Percentiles rank a stretch among this genome's conserved stretches.
These are phyloP conservation scores for Xylaria intraflava DNA, from an alignment of 495 filamentous ascomycete species.

Conservation along the genomic window DNA sequence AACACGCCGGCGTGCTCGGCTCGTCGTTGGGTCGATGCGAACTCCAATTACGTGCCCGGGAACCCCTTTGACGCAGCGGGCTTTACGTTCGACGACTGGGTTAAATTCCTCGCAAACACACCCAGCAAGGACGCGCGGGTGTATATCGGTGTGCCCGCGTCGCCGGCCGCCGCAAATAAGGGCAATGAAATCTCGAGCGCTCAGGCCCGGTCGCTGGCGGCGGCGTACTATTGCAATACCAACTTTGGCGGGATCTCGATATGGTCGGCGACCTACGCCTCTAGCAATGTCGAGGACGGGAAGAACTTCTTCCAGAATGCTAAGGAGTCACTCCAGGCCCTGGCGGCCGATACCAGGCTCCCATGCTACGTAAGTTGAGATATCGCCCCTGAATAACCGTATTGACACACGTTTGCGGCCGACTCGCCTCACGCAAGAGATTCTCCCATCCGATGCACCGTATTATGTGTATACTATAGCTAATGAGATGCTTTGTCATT, in stretches of 20 bases:
- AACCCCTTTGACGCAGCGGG: slow-evolving; percentile 12
- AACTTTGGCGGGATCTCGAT: slow-evolving; percentile 67
- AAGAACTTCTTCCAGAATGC: slow-evolving; percentile 37
- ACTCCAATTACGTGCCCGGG: slow-evolving; percentile 26
- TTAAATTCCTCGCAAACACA: slow-evolving; percentile 18
- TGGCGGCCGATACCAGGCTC: neutral
- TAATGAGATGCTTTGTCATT: neutral
- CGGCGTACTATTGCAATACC: slow-evolving; percentile 40
- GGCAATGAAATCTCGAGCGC: slow-evolving; percentile 31
- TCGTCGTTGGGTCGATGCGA: slow-evolving; percentile 32
- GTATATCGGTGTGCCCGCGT: slow-evolving; percentile 33
- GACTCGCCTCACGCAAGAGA: too few relatives aligned
- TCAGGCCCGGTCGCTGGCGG: slow-evolving; percentile 44
- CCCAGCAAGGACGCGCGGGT: slow-evolving; percentile 36
- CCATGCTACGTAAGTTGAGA: neutral
- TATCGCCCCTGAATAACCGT: neutral
- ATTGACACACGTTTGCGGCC: neutral
- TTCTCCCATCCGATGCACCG: too few relatives aligned
- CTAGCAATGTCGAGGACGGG: slow-evolving; percentile 41
- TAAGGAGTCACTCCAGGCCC: slow-evolving; percentile 22
- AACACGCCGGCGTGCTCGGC: slow-evolving; percentile 56
- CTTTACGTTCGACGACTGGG: slow-evolving; percentile 39
- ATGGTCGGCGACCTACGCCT: slow-evolving; percentile 59
- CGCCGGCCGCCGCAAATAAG: slow-evolving; percentile 34
- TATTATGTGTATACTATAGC: neutral